phyloP scores from a whole-genome alignment of 495 filamentous ascomycete species.

The Aspergillus bertholletiae region DNA sequence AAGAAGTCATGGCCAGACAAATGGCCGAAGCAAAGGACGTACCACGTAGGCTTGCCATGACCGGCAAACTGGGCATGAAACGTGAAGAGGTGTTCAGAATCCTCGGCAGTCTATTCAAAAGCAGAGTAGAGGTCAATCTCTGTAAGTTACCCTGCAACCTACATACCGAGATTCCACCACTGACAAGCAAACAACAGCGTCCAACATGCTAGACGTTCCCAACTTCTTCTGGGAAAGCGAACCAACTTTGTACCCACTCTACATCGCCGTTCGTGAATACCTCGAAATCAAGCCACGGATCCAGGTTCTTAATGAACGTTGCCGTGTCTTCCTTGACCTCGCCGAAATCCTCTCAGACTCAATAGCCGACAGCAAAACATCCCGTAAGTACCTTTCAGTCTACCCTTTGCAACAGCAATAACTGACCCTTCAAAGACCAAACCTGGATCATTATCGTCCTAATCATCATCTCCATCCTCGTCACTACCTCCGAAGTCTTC shows the following conservation, averaged over 20 bases:
- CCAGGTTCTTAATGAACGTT: conserved; percentile 93
- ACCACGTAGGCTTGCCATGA: conserved; percentile 81
- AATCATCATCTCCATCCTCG: conserved; percentile 83
- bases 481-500: conserved; percentile 86
- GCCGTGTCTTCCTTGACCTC: conserved; percentile 92
- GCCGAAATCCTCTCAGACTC: conserved; percentile 92
- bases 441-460: conserved; percentile 98
- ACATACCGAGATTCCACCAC: background rate
- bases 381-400: conserved; percentile 40
- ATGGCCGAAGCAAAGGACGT: conserved; percentile 92
- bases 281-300: conserved; percentile 95
- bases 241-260: conserved; percentile 90
- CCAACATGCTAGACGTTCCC: conserved; percentile 94
- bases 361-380: conserved; percentile 92
- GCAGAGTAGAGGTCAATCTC: conserved; percentile 94
- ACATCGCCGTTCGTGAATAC: conserved; percentile 92
- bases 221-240: conserved; percentile 99
- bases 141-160: conserved; percentile 56
- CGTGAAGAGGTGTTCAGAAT: conserved; percentile 90
- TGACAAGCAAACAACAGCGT: conserved; percentile 54
- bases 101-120: conserved; percentile 84
- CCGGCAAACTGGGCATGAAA: conserved; percentile 87
- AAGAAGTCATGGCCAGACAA: conserved; percentile 92
- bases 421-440: conserved; percentile 44
- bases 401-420: background rate